Base-by-base conservation (phyloP, 1,284 basidiomycete species). In the Ganoderma lucidum region DNA sequence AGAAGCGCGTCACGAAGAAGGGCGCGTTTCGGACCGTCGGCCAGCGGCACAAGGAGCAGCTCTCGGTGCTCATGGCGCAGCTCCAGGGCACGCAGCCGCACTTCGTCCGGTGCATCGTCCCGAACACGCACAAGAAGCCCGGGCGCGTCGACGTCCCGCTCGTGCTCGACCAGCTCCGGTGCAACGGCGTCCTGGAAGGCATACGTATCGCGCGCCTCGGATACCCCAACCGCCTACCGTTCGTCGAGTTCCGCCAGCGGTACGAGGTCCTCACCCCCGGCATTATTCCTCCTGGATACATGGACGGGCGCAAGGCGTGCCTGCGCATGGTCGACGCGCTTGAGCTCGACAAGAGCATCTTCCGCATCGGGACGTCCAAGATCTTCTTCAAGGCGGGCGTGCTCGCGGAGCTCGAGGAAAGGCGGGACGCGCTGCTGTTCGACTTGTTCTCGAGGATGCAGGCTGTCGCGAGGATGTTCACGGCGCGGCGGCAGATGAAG, bases 341-440 rank as follows among this genome's bases (percentile, higher is more conserved):
- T 51, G 94, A 97, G 66, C 88, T 99, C 28, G 96, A 98, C 79
- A 89, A 92, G 66, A 85, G 89, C 0, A 88, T 92, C 32, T 99
- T 93, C 86, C 94, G 93, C 76, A 95, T 99, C 71, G 98, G 98
- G 9, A 95, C 95, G 0, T 98, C 96, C 58, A 99, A 99, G 84
- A 95, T 99, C 74, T 99, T 99, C 84, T 99, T 99, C 90, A 99
- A 99, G 80, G 97, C 98, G 1, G 97, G 97, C 6, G 96, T 99
- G 2, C 87, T 99, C 12, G 98, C 98, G n/a, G 97, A 98, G 77
- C 88, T 99, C 39, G 98, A 99, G 81, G 98, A 99, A 77, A 88
- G 95, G 28, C 85, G 98, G 23, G 98, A 99, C 80, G 85, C 88
- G 10, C 83, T 96, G 35, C 83, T 99, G 19, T 96, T 91, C 73